Evolutionary conservation across 2,329 filamentous ascomycete genomes (phyloP), one percentile per base, ranked within the genome.

Genomic region (Arthrinium phaeospermum): DNA sequence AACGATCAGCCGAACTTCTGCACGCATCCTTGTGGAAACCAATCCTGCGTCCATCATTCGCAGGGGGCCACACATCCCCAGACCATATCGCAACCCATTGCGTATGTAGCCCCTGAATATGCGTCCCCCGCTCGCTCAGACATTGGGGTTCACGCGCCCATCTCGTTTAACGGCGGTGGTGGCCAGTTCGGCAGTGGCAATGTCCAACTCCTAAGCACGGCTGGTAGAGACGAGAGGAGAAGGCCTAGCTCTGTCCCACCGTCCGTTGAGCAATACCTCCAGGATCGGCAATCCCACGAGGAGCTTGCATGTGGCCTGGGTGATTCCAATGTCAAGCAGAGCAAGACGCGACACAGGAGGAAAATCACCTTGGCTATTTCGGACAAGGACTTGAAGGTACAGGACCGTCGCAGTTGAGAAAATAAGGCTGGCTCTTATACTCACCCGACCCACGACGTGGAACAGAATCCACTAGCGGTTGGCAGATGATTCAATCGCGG

Each of bases 201-300:
- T 64, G 34, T 4, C 19, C 57, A 41, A 22, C 12, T 44, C 19
- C 46, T 12, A 12, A n/a, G 14, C 8, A 10, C 27, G 22, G 19
- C 22, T 44, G 46, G 19, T 8, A 49, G 24, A 34, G 16, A 41
- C 1, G 46, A 67, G 4, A 24, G 41, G 5, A n/a, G 34, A 7
- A 45, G 49, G 13, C 51, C 71, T 13, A 37, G 22, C 1, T 69
- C 51, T 19, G 19, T 53, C 16, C 69, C 72, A 10, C 61, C 61
- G 13, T 57, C 72, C 7, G 34, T 73, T n/a, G 44, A 70, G 34
- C 46, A 34, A 8, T 73, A 72, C 47, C 45, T 71, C 19, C 24
- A 70, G 5, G 72, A 71, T 4, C 13, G n/a, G 14, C 68, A 72
- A 45, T 41, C 46, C 8, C 61, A 73, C 22, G 71, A 73, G 34